Evolutionary conservation across 2,329 filamentous ascomycete species (phyloP), one percentile per base, ranked within the genome.

Genomic region (Hymenoscyphus scutula): DNA sequence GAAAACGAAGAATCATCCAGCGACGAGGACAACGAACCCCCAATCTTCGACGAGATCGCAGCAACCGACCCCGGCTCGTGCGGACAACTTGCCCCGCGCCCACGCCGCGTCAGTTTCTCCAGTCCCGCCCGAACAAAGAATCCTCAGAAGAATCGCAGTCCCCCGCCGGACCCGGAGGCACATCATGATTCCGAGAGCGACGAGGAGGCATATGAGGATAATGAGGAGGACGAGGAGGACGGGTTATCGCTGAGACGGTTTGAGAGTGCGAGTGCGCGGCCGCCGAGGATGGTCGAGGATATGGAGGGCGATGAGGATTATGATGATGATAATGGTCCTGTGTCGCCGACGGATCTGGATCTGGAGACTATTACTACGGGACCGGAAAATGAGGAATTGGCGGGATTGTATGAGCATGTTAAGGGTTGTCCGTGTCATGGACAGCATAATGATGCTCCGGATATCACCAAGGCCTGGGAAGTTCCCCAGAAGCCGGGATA

Each of bases 341-440:
- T 53, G 11, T 58, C 58, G 2, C 53, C 63, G 13, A 51, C 61
- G 1, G 53, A 67, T 15, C 61, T 59, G 17, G 67, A 70, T 34
- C 56, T 70, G 54, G 62, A 63, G 62, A 29, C 32, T 11, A 60
- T 70, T 23, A 67, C 63, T 13, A 58, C 45, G 34, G 64, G 65
- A 13, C 32, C 48, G 51, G 64, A 45, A 4, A 58, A 64, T 48
- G 54, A 62, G 29, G 64, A 68, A 25, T 34, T 70, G 25, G 58
- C 41, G 56, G 60, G 64, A 32, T 38, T 61, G 23, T 70, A 70
- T 63, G 32, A 34, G n/a, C n/a, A 56, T 29, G 57, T 70, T 13
- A 53, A 59, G 23, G 57, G 53, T 13, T 70, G 68, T 61, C 63
- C 66, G 1, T 70, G 68, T 64, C 65, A 69, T 67, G 64, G 63